phyloP scores from a whole-genome alignment of 176 grass and related monocot species.

The Ananas comosus region DNA sequence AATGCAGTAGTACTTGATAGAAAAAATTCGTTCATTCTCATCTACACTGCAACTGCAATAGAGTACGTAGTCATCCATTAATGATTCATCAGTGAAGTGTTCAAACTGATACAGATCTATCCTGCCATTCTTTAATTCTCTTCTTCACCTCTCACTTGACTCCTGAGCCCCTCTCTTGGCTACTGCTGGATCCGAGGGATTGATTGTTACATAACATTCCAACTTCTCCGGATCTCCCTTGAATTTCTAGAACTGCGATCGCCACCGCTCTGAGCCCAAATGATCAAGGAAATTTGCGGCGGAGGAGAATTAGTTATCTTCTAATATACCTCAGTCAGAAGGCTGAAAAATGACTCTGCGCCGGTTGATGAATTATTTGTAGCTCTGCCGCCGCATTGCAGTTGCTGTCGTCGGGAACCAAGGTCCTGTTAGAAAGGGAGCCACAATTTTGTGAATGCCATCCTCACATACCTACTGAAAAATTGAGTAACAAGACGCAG shows the following conservation, averaged over 20 bases:
- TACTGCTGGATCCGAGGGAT: not conserved
- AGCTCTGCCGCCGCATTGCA: constrained; percentile 23
- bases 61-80: not conserved
- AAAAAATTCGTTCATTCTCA: not conserved
- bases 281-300: not conserved
- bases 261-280: not conserved
- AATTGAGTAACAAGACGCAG: not conserved
- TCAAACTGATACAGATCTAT: not conserved
- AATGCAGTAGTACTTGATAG: not conserved
- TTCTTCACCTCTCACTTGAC: not conserved
- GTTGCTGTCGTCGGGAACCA: constrained; percentile 44
- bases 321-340: constrained; percentile 42
- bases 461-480: not conserved
- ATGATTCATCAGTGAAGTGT: not conserved
- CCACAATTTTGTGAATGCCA: too few relatives aligned
- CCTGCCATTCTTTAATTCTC: not conserved
- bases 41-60: not conserved
- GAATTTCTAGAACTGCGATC: not conserved
- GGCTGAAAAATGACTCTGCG: constrained; percentile 46
- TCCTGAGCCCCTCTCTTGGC: not conserved
- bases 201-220: not conserved
- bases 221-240: not conserved
- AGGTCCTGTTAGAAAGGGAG: constrained; percentile 32
- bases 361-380: constrained; percentile 38
- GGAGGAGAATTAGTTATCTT: not conserved